Conservation (phyloP, 257 asterid species). For the Ophiorrhiza pumila region DNA sequence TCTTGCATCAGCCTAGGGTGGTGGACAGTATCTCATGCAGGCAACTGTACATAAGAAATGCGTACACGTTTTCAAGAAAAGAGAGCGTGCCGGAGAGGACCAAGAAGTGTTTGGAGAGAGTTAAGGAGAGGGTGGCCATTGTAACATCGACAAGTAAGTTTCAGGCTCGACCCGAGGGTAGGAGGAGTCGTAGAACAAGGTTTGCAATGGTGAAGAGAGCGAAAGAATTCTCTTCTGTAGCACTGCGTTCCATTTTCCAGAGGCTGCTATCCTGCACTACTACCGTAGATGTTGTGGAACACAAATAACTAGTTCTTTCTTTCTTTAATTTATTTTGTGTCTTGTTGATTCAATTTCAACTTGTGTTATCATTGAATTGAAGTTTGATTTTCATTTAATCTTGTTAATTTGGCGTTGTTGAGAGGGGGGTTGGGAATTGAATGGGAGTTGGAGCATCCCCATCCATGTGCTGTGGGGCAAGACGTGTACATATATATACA, state of each 20-base stretch:
- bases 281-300: constrained; percentile 46
- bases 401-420: background rate
- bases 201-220: constrained; percentile 26
- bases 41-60: constrained; percentile 53
- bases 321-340: too few species aligned
- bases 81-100: constrained; percentile 57
- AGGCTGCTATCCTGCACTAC: constrained; percentile 51
- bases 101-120: constrained; percentile 47
- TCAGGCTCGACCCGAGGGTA: constrained; percentile 1
- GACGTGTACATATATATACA: background rate
- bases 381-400: background rate
- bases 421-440: background rate
- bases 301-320: background rate
- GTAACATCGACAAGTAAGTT: constrained; percentile 14
- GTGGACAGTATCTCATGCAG: constrained; percentile 62
- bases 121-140: constrained; percentile 37
- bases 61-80: constrained; percentile 62
- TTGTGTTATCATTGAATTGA: background rate
- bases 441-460: background rate
- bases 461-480: background rate
- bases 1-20: constrained; percentile 34
- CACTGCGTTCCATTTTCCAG: constrained; percentile 43
- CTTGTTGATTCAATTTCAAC: background rate
- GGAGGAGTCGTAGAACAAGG: constrained; percentile 8
- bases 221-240: constrained; percentile 44